phyloP scores from a whole-genome alignment of 1,284 basidiomycete species.

The Moesziomyces globuligerus region DNA sequence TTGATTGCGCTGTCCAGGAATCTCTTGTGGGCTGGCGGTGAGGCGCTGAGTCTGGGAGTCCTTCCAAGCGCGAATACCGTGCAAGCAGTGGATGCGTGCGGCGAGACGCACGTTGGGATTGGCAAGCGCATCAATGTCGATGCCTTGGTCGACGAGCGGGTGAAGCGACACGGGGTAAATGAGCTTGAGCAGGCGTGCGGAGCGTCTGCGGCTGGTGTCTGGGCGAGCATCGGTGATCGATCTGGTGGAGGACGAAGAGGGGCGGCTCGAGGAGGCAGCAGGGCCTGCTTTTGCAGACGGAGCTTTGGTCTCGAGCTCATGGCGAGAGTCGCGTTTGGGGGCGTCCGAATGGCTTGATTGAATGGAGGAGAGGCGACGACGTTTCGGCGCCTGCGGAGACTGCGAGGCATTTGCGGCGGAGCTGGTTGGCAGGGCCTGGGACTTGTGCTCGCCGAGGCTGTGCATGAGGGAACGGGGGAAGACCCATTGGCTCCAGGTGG shows the following conservation, averaged over 20 bases:
- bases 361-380: slow-evolving; percentile 20
- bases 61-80: slow-evolving; percentile 45
- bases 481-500: slow-evolving; percentile 38
- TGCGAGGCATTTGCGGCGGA: neutral
- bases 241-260: slow-evolving; percentile 16
- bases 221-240: slow-evolving; percentile 11
- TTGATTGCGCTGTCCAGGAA: slow-evolving; percentile 22
- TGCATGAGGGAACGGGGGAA: slow-evolving; percentile 35
- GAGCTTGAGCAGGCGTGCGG: slow-evolving; percentile 36
- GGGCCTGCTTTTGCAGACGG: neutral
- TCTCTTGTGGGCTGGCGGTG: slow-evolving; percentile 41
- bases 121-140: slow-evolving; percentile 29
- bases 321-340: too few species aligned
- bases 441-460: slow-evolving; percentile 26
- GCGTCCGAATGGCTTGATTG: too few species aligned
- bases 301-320: neutral
- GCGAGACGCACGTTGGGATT: slow-evolving; percentile 32
- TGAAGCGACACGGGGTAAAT: slow-evolving; percentile 34
- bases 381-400: slow-evolving; percentile 20
- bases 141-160: slow-evolving; percentile 27
- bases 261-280: slow-evolving; percentile 10
- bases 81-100: slow-evolving; percentile 41
- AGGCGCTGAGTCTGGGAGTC: slow-evolving; percentile 36
- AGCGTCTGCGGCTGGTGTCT: slow-evolving; percentile 30
- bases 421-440: slow-evolving; percentile 5